These are phyloP conservation scores for Thalia dealbata DNA, from an alignment of 176 grass and related monocot species.

Conservation along the genomic window DNA sequence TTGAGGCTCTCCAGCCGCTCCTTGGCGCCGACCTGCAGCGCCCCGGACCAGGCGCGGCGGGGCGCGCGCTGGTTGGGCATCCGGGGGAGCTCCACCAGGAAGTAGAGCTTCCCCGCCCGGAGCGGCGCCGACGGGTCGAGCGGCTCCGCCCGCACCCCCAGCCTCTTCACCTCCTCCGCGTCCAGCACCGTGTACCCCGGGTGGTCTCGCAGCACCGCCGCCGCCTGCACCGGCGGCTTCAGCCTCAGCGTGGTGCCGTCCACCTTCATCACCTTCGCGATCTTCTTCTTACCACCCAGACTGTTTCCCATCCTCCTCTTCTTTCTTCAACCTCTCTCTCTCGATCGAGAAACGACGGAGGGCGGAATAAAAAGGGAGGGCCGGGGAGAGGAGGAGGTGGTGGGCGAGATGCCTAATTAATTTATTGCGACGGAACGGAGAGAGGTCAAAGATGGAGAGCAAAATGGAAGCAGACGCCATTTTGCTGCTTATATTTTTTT, in stretches of 20 bases:
- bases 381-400: not conserved
- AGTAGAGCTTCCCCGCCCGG: not conserved
- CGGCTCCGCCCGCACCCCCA: not conserved
- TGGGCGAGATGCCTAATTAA: too few species aligned
- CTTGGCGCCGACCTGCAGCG: slow-evolving; percentile 6
- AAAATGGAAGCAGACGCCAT: not conserved
- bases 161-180: not conserved
- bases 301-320: not conserved
- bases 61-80: not conserved
- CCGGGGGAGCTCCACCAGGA: slow-evolving; percentile 3
- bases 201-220: not conserved
- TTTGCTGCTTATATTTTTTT: not conserved
- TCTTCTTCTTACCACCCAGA: slow-evolving; percentile 3
- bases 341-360: not conserved
- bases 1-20: slow-evolving; percentile 16
- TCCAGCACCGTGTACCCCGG: slow-evolving; percentile 5
- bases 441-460: slow-evolving; percentile 2
- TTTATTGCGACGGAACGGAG: too few species aligned
- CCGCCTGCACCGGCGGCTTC: slow-evolving; percentile 2
- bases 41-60: slow-evolving; percentile 1
- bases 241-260: slow-evolving; percentile 4
- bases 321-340: not conserved
- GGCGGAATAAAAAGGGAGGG: too few species aligned
- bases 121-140: not conserved
- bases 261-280: slow-evolving; percentile 10